Base-by-base conservation (phyloP, 768 basidiomycete genomes). In the Agaricus sinodeliciosus region DNA sequence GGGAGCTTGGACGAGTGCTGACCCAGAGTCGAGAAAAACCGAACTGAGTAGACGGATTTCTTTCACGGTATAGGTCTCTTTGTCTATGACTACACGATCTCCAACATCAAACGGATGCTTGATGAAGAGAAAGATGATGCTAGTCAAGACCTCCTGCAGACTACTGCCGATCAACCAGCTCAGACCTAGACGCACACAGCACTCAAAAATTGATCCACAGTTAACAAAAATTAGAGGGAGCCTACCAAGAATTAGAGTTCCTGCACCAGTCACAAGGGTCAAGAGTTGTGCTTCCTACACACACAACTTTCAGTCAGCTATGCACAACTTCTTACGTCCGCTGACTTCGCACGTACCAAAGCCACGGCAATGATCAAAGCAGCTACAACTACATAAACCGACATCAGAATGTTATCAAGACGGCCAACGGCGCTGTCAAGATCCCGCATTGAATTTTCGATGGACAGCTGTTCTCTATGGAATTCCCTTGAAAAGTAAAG, bases 81-180 rank as follows among this genome's bases (percentile, higher is more conserved):
- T 73, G 49, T 72, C 68, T 43, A 85, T 56, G 47, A 68, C 69
- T 46, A 94, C 76, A 43, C 85, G 70, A 67, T 92, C 90, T 22
- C 87, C 86, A 22, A 90, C 87, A 65, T 90, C 88, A 72, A 84
- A 88, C 0, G 85, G 86, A 62, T 88, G 85, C 61, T 90, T 90
- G 66, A 92, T 77, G 69, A 94, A 94, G 26, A 96, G 74, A 78
- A 96, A 94, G 62, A 94, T 92, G 65, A 93, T 90, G 54, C 85
- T 85, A 4, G 81, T 82, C 51, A 94, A 74, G 42, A 94, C 82
- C 66, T 93, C 90, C 57, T 88, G 80, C 55, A 89, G 74, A 49
- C 83, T 87, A 42, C 76, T 74, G 36, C 92, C 93, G 59, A 94
- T 90, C 51, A 93, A 80, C 90, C 90, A 93, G 57, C 86, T 87